These are phyloP conservation scores for Beta vulgaris DNA, from an alignment of 148 eudicot genomes.

Conservation along the genomic window DNA sequence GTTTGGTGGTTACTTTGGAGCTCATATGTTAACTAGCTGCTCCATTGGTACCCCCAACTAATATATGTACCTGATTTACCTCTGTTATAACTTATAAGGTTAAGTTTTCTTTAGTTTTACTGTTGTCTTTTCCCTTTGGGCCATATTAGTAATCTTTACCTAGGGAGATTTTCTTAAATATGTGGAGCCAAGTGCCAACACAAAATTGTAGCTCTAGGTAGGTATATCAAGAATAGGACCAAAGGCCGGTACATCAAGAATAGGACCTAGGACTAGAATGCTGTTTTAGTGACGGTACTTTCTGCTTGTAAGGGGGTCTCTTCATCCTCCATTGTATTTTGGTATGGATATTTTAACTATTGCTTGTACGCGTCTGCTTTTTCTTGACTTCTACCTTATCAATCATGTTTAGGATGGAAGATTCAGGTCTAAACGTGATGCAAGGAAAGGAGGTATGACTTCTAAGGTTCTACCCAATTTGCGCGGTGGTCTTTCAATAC, in stretches of 20 bases:
- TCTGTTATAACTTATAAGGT: not conserved
- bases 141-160: not conserved
- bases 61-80: not conserved
- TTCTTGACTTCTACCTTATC: conserved; percentile 46
- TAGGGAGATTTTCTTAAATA: not conserved
- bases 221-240: not conserved
- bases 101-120: not conserved
- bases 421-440: conserved; percentile 95
- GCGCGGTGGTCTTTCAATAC: not conserved
- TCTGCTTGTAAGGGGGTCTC: not conserved
- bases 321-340: not conserved
- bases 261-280: not conserved
- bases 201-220: not conserved
- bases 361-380: conserved; percentile 8
- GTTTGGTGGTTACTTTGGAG: not conserved
- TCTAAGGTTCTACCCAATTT: conserved; percentile 11
- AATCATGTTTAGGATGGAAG: conserved; percentile 81
- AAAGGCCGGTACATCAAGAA: not conserved
- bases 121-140: not conserved
- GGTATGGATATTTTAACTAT: not conserved
- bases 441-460: conserved; percentile 91
- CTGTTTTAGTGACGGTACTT: not conserved
- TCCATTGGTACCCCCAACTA: not conserved
- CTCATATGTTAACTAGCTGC: not conserved
- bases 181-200: not conserved